Conservation (phyloP, 2,329 filamentous ascomycete genomes). For the Calonectria pauciramosa region DNA sequence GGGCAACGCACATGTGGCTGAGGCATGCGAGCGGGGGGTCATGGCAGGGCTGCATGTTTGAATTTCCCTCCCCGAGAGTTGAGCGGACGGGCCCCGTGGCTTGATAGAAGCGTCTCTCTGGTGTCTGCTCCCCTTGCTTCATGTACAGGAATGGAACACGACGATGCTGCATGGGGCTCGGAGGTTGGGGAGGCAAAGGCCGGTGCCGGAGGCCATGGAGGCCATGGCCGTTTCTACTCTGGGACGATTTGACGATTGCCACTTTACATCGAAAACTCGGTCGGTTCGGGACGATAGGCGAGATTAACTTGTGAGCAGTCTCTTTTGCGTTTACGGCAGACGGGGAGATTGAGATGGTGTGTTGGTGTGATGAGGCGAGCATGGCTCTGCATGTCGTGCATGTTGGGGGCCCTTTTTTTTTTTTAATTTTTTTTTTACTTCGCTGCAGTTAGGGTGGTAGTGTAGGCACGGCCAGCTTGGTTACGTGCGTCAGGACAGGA, state of each 20-base stretch:
- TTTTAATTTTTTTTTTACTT: neutral
- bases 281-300: conserved; percentile 13
- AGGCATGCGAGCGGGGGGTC: neutral
- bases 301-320: conserved; percentile 14
- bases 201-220: neutral
- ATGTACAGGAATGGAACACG: neutral
- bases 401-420: neutral
- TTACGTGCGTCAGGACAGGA: conserved; percentile 1
- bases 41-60: neutral
- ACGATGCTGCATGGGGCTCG: neutral
- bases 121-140: neutral
- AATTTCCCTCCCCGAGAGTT: neutral
- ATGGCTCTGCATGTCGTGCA: conserved; percentile 13
- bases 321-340: neutral
- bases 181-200: neutral
- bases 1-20: neutral
- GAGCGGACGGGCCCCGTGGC: neutral
- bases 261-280: neutral
- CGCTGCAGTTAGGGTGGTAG: neutral
- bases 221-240: neutral
- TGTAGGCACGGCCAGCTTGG: neutral
- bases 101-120: neutral
- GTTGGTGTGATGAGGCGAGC: conserved; percentile 13
- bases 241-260: neutral
- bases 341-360: neutral